Conservation (phyloP, 306 rosid species). For the Acacia confusa region DNA sequence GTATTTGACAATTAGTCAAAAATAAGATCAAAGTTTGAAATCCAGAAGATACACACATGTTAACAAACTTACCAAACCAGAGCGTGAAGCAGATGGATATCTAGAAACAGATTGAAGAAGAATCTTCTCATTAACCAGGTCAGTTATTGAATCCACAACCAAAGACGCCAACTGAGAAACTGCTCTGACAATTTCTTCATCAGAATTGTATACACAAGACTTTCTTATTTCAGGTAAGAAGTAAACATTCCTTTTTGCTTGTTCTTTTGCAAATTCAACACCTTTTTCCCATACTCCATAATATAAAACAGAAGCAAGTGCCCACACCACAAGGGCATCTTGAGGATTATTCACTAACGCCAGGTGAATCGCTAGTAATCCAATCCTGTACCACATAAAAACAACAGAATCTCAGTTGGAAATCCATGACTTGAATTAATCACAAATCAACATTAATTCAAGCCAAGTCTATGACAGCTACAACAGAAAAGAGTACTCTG, state of each 20-base stretch:
- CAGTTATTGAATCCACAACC: constrained; percentile 44
- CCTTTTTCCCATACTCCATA: constrained; percentile 76
- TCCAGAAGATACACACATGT: neutral
- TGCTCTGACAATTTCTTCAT: constrained; percentile 59
- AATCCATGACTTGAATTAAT: neutral
- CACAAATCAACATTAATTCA: neutral
- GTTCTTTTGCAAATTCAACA: constrained; percentile 65
- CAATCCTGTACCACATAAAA: constrained; percentile 62
- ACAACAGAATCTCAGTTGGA: constrained; percentile 33
- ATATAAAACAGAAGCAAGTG: constrained; percentile 80
- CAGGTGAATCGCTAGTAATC: constrained; percentile 78
- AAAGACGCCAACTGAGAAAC: constrained; percentile 67
- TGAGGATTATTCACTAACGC: constrained; percentile 72
- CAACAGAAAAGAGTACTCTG: neutral
- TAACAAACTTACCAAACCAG: constrained; percentile 58
- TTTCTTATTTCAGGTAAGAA: constrained; percentile 70
- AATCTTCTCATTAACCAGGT: constrained; percentile 37
- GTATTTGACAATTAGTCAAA: constrained; percentile 13
- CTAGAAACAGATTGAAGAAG: constrained; percentile 45
- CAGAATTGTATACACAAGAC: constrained; percentile 46
- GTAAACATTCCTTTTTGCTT: constrained; percentile 38
- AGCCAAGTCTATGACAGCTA: neutral
- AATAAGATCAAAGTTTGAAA: constrained; percentile 14
- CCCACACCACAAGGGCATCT: constrained; percentile 59
- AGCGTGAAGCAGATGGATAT: constrained; percentile 40